These are phyloP conservation scores for Babesia ovis DNA, from an alignment of 169 alveolate species.

Conservation along the genomic window DNA sequence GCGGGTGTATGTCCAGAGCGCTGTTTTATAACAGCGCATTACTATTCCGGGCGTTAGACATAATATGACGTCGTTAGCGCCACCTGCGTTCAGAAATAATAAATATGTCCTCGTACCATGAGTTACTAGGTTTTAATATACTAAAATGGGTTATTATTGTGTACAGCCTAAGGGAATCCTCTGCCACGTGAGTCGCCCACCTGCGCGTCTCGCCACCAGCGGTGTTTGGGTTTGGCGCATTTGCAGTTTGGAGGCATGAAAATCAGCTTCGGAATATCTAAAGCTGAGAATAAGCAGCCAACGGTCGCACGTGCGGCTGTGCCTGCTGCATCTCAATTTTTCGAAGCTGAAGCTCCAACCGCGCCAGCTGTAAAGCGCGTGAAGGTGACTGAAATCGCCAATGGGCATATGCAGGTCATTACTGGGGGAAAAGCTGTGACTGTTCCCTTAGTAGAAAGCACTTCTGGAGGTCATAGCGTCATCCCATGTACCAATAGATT, in stretches of 20 bases:
- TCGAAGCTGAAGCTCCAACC: constrained; percentile 4
- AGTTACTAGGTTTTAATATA: too few species aligned
- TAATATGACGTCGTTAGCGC: too few species aligned
- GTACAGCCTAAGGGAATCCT: background rate
- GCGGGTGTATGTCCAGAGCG: too few species aligned
- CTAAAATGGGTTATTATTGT: too few species aligned
- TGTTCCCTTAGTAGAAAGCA: background rate
- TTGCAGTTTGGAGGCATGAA: background rate
- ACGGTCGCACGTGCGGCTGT: constrained; percentile 1
- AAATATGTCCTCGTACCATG: too few species aligned
- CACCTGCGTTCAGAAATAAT: too few species aligned
- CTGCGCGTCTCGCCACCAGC: background rate
- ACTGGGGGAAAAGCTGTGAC: background rate
- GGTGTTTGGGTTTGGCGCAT: background rate
- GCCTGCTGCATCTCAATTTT: constrained; percentile 23
- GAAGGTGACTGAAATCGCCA: constrained; percentile 26
- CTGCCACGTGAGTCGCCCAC: background rate
- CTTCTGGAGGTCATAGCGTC: constrained; percentile 11
- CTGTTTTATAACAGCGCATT: too few species aligned
- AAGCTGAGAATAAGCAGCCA: background rate
- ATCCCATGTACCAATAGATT: constrained; percentile 59
- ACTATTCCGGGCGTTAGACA: too few species aligned
- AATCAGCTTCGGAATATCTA: constrained; percentile 22
- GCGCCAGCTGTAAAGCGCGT: constrained; percentile 15
- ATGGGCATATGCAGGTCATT: background rate